Base-by-base conservation (phyloP, 129 eudicot species). In the Smallanthus sonchifolius region DNA sequence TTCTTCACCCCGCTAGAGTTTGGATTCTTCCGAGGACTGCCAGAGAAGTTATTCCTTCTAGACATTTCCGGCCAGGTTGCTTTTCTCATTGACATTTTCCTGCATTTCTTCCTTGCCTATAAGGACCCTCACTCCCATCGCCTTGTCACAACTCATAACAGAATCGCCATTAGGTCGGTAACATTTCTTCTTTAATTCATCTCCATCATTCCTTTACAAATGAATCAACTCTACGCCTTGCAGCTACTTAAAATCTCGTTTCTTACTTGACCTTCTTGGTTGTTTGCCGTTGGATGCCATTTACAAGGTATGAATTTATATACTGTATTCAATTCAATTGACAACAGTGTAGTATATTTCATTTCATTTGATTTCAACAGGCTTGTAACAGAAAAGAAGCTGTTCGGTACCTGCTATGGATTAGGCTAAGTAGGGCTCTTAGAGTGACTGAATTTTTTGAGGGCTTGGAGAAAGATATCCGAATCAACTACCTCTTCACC, bases 1-100 rank as follows among this genome's bases (percentile, higher is more conserved):
- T 82, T 86, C 86, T 89, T 89, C 86, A 89, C 92, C 0, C 96
- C 96, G 7, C 64, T 89, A 3, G 92, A 89, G 70, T 89, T 89
- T 15, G 96, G 82, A 10, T 89, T 89, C 92, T 89, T 86, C 82
- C 78, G 87, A 47, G 96, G 96, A 0, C 80, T 89, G 51, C 92
- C 89, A 15, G 80, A 86, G 77, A 72, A 89, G 48, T 81, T 89
- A 2, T 89, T 89, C 84, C 86, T 89, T 62, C 82, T 89, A 32
- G 96, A 89, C 85, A 86, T 84, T 10, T 84, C 87, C 3, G 87
- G 96, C 19, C 96, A 89, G 65, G 24, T 86, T 3, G 88, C 96
- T 42, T 89, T 89, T 73, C 78, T 89, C 63, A 6, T 89, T 38
- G 96, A 89, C 78, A 84, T 89, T 3, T 14, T 78, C 73, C 17